Base-by-base conservation (phyloP, 371 early-diverging fungal species). In the Mucor circinelloides region DNA sequence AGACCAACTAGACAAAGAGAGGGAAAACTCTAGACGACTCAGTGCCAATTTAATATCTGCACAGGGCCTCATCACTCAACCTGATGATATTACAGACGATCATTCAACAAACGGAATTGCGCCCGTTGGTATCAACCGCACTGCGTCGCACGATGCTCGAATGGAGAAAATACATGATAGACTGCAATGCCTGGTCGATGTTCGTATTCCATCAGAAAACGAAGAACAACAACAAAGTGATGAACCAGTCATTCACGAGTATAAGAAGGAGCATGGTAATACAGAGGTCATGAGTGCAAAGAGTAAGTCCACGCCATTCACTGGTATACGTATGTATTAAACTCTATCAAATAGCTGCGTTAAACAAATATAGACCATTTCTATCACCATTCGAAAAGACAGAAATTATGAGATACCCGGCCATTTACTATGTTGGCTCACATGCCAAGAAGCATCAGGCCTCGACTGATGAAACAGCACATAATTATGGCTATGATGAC, bases 401-500 rank as follows among this genome's bases (percentile, higher is more conserved):
- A 3, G 97, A 97, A 78, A 92, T 97, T 34, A 72, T 87, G 13
- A 84, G 87, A 28, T 96, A 82, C 62, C 84, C 86, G 6, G 85
- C 90, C 25, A 81, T 97, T 36, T 97, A 94, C 74, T 97, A 91
- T 73, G 89, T 91, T 48, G 97, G 97, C 25, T 87, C 85, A 48
- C 88, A 89, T 64, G 84, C 89, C 3, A 77, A 86, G 54, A 89
- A 89, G 66, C 71, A 71, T 34, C 67, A 76, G 28, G 83, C 82
- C 0, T 78, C 75, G 17, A 73, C 75, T 28, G 87, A 87, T 32
- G 77, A 82, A 15, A 71, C 73, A 34, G 72, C 77, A 19, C 73
- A 74, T 40, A 87, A 91, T 66, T 76, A 82, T 75, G 91, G 94
- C 25, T 96, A 85, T 60, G 94, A 93, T 72, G 94, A 93, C 71